Conservation (phyloP, 2,329 filamentous ascomycete genomes). For the Capronia epimyces region DNA sequence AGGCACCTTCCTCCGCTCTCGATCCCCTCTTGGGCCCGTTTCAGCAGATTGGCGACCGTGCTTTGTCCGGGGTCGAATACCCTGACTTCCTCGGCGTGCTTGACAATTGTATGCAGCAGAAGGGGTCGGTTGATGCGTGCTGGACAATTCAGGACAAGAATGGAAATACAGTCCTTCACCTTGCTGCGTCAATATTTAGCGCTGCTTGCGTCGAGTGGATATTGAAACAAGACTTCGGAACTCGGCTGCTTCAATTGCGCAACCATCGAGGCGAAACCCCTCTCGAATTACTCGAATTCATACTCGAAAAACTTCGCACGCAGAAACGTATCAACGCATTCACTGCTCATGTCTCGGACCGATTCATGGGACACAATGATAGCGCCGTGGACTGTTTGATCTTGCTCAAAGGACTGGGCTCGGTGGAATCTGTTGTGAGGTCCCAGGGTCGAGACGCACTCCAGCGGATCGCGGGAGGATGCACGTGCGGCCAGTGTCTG, state of each 20-base stretch:
- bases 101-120: constrained; percentile 12
- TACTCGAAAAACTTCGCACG: constrained; percentile 33
- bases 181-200: constrained; percentile 29
- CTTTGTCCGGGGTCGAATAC: constrained; percentile 5
- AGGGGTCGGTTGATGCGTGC: constrained; percentile 7
- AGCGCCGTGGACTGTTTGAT: constrained; percentile 30
- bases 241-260: constrained; percentile 24
- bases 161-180: constrained; percentile 31
- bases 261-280: constrained; percentile 35
- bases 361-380: constrained; percentile 33
- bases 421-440: constrained; percentile 9
- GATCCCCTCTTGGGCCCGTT: constrained; percentile 12
- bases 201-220: constrained; percentile 31
- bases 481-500: constrained; percentile 38
- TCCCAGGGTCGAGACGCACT: constrained; percentile 17
- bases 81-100: constrained; percentile 12
- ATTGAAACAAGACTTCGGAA: constrained; percentile 26
- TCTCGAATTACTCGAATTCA: constrained; percentile 31
- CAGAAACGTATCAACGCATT: constrained; percentile 10
- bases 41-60: constrained; percentile 12
- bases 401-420: constrained; percentile 24
- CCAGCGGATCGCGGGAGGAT: constrained; percentile 34
- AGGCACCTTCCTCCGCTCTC: constrained; percentile 11
- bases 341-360: constrained; percentile 31
- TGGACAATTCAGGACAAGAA: constrained; percentile 19